These are phyloP conservation scores for Cryptococcus sp. DNA, from an alignment of 1,284 basidiomycete species.

Conservation along the genomic window DNA sequence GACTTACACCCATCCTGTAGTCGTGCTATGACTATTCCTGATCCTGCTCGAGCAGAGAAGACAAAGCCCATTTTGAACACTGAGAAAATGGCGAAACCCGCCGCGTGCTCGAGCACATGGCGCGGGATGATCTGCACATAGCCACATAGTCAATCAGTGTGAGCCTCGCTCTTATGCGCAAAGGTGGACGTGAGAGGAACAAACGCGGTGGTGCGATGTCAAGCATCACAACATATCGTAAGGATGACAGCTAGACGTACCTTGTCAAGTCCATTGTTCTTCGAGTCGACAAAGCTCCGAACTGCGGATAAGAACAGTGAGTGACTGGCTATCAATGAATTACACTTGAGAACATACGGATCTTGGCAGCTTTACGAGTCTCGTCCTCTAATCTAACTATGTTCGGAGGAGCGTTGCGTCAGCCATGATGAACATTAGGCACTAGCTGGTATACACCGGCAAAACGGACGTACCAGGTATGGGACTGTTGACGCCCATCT, in stretches of 20 bases:
- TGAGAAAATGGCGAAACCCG: conserved; percentile 60
- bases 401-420: conserved; percentile 15
- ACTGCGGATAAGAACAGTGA: conserved; percentile 22
- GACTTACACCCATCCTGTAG: conserved; percentile 77
- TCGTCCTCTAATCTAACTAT: conserved; percentile 56
- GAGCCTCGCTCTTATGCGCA: conserved; percentile 12
- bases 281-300: conserved; percentile 52
- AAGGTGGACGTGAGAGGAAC: conserved; percentile 6
- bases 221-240: background rate
- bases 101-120: conserved; percentile 44
- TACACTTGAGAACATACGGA: conserved; percentile 34
- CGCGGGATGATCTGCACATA: conserved; percentile 51
- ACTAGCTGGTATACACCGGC: background rate
- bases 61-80: conserved; percentile 62
- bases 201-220: conserved; percentile 1
- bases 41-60: conserved; percentile 69
- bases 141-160: conserved; percentile 7
- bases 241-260: conserved; percentile 19
- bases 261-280: conserved; percentile 55
- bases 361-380: conserved; percentile 59
- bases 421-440: background rate
- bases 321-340: background rate
- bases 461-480: conserved; percentile 38
- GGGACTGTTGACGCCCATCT: conserved; percentile 50
- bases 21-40: conserved; percentile 87